Conservation (phyloP, 2,329 filamentous ascomycete genomes). For the Orbilia ellipsospora region DNA sequence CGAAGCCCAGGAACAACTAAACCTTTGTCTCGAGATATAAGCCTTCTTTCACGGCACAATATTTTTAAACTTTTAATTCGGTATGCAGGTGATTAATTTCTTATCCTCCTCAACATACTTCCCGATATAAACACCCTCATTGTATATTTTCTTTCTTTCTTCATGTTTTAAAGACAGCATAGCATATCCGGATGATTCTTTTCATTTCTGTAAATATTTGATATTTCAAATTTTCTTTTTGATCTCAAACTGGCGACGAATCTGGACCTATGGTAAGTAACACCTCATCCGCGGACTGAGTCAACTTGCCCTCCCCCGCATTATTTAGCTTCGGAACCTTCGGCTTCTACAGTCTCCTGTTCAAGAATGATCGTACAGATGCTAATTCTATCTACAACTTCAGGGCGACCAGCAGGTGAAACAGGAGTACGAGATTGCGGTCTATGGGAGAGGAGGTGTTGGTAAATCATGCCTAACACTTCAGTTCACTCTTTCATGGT, state of each 20-base stretch:
- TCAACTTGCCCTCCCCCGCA: not conserved
- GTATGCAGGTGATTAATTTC: no score
- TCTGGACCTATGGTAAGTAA: not conserved
- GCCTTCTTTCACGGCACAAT: constrained; percentile 11
- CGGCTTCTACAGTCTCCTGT: not conserved
- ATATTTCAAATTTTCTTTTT: not conserved
- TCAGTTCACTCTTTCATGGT: constrained; percentile 93
- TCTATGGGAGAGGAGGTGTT: constrained; percentile 96
- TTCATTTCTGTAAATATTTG: not conserved
- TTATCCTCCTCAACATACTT: not conserved
- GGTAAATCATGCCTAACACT: constrained; percentile 99
- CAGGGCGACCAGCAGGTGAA: constrained; percentile 65
- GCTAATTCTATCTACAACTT: not conserved
- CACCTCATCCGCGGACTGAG: not conserved
- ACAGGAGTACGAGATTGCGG: constrained; percentile 89
- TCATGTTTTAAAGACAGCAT: no score
- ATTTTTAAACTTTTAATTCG: not conserved
- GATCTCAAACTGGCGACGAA: not conserved
- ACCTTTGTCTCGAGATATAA: not conserved
- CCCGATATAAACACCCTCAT: not conserved
- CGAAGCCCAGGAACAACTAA: not conserved
- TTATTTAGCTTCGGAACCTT: not conserved
- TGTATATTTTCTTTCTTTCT: not conserved
- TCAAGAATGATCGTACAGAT: not conserved
- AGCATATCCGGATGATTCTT: no score